Percentiles rank a stretch among this genome's conserved stretches.
These are phyloP conservation scores for Tolypocladium cylindrosporum DNA, from an alignment of 2,329 filamentous ascomycete species.

Conservation along the genomic window DNA sequence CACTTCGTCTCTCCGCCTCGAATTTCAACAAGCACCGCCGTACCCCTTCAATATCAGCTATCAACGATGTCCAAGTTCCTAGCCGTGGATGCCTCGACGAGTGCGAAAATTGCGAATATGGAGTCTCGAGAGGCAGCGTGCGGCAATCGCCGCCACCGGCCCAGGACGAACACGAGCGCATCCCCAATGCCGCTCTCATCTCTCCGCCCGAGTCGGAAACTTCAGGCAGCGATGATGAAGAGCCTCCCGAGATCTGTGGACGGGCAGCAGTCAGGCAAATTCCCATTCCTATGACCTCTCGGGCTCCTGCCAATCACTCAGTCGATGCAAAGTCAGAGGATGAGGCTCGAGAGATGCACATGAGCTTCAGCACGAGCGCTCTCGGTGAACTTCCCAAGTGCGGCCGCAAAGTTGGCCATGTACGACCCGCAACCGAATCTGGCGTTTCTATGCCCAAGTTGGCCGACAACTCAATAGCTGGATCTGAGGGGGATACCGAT, in stretches of 20 bases:
- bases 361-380: constrained; percentile 36
- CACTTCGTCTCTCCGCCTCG: constrained; percentile 53
- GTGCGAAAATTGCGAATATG: constrained; percentile 25
- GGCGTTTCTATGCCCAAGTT: constrained; percentile 35
- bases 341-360: constrained; percentile 21
- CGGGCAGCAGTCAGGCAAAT: constrained; percentile 75
- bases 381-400: constrained; percentile 30
- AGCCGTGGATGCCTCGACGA: constrained; percentile 12
- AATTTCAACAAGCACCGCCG: constrained; percentile 56
- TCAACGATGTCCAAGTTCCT: constrained; percentile 20
- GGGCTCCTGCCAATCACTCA: constrained; percentile 21
- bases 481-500: constrained; percentile 55
- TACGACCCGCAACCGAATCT: constrained; percentile 46
- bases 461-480: constrained; percentile 36
- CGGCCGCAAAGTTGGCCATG: constrained; percentile 34
- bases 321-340: neutral
- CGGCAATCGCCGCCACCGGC: constrained; percentile 75
- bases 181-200: constrained; percentile 75
- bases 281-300: constrained; percentile 36
- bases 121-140: constrained; percentile 43
- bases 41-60: constrained; percentile 35
- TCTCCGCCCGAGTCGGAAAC: constrained; percentile 81
- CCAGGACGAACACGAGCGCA: constrained; percentile 53
- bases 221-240: constrained; percentile 79
- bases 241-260: constrained; percentile 33